Evolutionary conservation across 2,329 filamentous ascomycete species (phyloP), one percentile per base, ranked within the genome.

Genomic region (Cryphonectria parasitica): DNA sequence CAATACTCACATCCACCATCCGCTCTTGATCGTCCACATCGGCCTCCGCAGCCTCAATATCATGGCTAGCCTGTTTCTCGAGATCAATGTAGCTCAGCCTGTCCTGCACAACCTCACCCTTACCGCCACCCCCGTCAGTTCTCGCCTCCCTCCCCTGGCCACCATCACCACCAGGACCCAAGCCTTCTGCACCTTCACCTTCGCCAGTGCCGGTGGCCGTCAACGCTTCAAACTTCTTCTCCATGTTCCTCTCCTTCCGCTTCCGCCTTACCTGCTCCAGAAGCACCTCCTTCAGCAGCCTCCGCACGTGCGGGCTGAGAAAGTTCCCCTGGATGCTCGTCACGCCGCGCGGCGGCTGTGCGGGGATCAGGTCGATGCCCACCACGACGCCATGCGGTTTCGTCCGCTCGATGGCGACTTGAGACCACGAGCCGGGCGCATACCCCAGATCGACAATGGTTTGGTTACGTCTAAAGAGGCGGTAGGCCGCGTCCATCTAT

Each of bases 291-390:
- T 91, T 91, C 54, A 97, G 90, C 79, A 95, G 88, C 31, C 84
- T 86, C 79, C 92, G 92, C n/a, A 98, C 90, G 2, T 82, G 81
- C 0, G 89, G 86, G 7, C 90, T 92, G 56, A 98, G 84, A 75
- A 99, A 98, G 79, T 99, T 93, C 64, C 97, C 96, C 81, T 99
- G 96, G 70, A 99, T 94, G 2, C 94, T 94, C 39, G 93, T 95
- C n/a, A 97, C 94, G 31, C 96, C 96, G 77, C 88, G 90, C 0
- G 96, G 96, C 6, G 97, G 95, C 78, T 95, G 92, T 0, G 94
- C 93, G 5, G 96, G 96, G 74, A 99, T 94, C 66, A 99, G 88
- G 79, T 99, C 96, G 76, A 99, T 95, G 15, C 96, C 97, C 39
- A 99, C 84, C 17, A 99, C 90, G 60, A 91, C 89, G 11, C 95